Percentiles rank a stretch among this genome's conserved stretches.
Conservation (phyloP, 352 stramenopile genomes). For the Aphanomyces cochlioides region DNA sequence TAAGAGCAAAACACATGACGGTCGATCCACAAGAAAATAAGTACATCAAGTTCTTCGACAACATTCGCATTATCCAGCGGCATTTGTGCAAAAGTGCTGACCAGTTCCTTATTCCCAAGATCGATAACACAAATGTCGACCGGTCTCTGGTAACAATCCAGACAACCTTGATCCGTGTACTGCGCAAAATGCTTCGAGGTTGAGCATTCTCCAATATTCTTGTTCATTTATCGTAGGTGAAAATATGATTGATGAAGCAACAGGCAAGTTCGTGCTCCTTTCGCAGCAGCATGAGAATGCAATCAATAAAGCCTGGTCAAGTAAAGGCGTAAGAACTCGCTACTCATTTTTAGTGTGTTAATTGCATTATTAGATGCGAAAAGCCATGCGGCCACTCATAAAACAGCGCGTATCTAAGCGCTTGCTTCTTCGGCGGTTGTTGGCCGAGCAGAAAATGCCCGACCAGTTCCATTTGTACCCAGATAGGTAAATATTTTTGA, state of each 20-base stretch:
- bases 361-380: slow-evolving; percentile 35
- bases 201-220: not conserved
- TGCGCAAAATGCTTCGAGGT: slow-evolving; percentile 70
- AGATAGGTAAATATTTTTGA: slow-evolving; percentile 37
- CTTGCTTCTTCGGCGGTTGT: slow-evolving; percentile 62
- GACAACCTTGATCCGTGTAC: slow-evolving; percentile 74
- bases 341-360: not conserved
- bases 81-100: slow-evolving; percentile 83
- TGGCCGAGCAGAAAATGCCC: slow-evolving; percentile 63
- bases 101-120: slow-evolving; percentile 82
- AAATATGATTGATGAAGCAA: slow-evolving; percentile 66
- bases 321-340: slow-evolving; percentile 51
- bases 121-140: slow-evolving; percentile 87
- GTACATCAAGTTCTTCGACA: slow-evolving; percentile 90
- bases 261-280: slow-evolving; percentile 80
- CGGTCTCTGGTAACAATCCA: slow-evolving; percentile 82
- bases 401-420: slow-evolving; percentile 86
- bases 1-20: slow-evolving; percentile 83
- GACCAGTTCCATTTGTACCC: slow-evolving; percentile 39
- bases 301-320: slow-evolving; percentile 85
- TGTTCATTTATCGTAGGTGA: slow-evolving; percentile 36
- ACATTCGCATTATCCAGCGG: slow-evolving; percentile 86
- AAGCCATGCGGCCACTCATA: slow-evolving; percentile 78
- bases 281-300: slow-evolving; percentile 83
- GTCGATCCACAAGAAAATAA: slow-evolving; percentile 87